phyloP scores from a whole-genome alignment of 2,329 filamentous ascomycete species.

The Alternaria triticimaculans region DNA sequence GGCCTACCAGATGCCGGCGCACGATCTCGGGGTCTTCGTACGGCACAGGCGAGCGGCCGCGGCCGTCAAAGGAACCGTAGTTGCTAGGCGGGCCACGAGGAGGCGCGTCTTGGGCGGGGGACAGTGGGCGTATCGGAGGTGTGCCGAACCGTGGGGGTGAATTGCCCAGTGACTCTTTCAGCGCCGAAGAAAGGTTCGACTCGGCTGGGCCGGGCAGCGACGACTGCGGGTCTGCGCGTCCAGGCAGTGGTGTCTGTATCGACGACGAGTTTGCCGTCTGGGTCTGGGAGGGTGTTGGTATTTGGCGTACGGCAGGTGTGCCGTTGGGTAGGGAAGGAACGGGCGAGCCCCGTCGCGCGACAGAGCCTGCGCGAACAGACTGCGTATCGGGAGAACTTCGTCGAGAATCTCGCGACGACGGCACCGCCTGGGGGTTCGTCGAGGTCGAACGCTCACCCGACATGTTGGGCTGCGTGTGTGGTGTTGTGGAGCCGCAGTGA shows the following conservation, averaged over 20 bases:
- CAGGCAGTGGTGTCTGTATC: constrained; percentile 68
- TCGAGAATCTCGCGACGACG: constrained; percentile 32
- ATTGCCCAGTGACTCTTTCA: constrained; percentile 75
- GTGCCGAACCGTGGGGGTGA: constrained; percentile 73
- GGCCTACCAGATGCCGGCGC: constrained; percentile 79
- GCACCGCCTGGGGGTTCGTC: constrained; percentile 35
- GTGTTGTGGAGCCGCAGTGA: constrained; percentile 6
- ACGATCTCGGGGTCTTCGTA: constrained; percentile 92
- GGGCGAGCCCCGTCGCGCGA: constrained; percentile 63
- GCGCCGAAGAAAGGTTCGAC: constrained; percentile 86
- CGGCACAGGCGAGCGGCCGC: constrained; percentile 63
- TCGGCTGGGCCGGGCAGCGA: constrained; percentile 78
- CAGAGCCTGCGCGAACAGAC: constrained; percentile 59
- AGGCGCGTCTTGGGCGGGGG: constrained; percentile 58
- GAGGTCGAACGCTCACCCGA: constrained; percentile 26
- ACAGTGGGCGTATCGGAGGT: constrained; percentile 61
- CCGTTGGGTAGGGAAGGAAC: constrained; percentile 55
- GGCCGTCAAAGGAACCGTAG: constrained; percentile 85
- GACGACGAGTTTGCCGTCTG: constrained; percentile 52
- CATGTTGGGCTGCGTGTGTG: constrained; percentile 22
- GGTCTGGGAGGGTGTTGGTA: constrained; percentile 58
- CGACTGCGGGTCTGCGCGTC: constrained; percentile 61
- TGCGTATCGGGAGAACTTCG: constrained; percentile 44
- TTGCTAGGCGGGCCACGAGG: constrained; percentile 68
- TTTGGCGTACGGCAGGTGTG: constrained; percentile 58